Conservation (phyloP, 192 early-diverging fungal genomes). For the Chytriomyces hyalinus region DNA sequence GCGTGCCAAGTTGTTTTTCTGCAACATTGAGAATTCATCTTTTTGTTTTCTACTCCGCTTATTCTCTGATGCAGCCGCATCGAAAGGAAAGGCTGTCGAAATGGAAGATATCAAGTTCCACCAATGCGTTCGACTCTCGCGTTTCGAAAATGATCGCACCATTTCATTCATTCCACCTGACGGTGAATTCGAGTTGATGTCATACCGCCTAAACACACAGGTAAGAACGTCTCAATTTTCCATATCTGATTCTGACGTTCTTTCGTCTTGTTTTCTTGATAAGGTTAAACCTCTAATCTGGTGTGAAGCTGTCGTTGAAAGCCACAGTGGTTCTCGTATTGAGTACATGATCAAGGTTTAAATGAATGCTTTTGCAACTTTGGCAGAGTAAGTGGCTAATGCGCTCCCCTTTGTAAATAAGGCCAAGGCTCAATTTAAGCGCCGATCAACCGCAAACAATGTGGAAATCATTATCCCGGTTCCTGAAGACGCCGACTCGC, state of each 20-base stretch:
- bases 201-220: slow-evolving; percentile 78
- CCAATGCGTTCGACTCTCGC: slow-evolving; percentile 94
- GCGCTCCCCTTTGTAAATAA: slow-evolving; percentile 33
- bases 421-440: slow-evolving; percentile 98
- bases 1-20: not conserved
- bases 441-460: slow-evolving; percentile 94
- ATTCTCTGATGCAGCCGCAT: slow-evolving; percentile 24
- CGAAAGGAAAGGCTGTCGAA: slow-evolving; percentile 71
- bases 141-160: slow-evolving; percentile 94
- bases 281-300: slow-evolving; percentile 90
- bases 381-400: not conserved
- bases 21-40: not conserved
- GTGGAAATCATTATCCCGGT: slow-evolving; percentile 98
- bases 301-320: slow-evolving; percentile 80
- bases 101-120: slow-evolving; percentile 99
- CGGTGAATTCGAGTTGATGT: slow-evolving; percentile 86
- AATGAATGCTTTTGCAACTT: not conserved
- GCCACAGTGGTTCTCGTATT: slow-evolving; percentile 87
- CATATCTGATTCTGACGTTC: slow-evolving; percentile 78
- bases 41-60: not conserved
- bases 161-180: slow-evolving; percentile 99
- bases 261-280: slow-evolving; percentile 66
- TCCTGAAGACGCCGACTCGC: slow-evolving; percentile 95
- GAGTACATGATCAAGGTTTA: slow-evolving; percentile 87
- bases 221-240: slow-evolving; percentile 68